These are phyloP conservation scores for Paecilomyces sp. DNA, from an alignment of 2,329 filamentous ascomycete species.

Conservation along the genomic window DNA sequence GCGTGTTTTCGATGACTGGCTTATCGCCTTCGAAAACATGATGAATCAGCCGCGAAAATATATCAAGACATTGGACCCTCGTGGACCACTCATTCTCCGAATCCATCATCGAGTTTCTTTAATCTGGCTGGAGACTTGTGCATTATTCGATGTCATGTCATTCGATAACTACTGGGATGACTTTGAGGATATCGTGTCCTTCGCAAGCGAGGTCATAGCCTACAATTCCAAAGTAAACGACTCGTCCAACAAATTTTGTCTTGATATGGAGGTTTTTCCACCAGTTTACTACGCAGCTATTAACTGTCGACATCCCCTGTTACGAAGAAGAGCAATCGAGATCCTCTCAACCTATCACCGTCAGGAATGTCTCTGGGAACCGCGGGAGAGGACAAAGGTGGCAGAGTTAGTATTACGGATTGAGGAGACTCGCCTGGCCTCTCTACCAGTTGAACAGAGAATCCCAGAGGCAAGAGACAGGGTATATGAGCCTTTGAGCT, in stretches of 20 bases:
- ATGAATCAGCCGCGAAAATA: slow-evolving; percentile 1
- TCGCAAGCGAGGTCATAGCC: slow-evolving; percentile 5
- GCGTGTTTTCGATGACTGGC: slow-evolving; percentile 6
- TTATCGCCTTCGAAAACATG: slow-evolving; percentile 5
- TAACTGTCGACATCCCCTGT: slow-evolving; percentile 22
- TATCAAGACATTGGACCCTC: slow-evolving; percentile 3
- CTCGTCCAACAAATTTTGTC: slow-evolving; percentile 4
- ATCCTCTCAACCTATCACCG: neutral
- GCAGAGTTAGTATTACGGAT: neutral
- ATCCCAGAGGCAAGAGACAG: neutral
- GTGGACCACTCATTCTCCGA: slow-evolving; percentile 8
- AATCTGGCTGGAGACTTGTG: slow-evolving; percentile 6
- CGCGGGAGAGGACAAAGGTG: neutral
- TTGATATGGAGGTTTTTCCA: slow-evolving; percentile 24
- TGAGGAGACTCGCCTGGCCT: neutral
- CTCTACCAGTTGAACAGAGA: neutral
- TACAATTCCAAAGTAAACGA: neutral
- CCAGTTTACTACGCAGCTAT: slow-evolving; percentile 25
- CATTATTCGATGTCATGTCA: slow-evolving; percentile 2
- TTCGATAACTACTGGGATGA: slow-evolving; percentile 7
- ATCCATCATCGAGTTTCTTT: slow-evolving; percentile 8
- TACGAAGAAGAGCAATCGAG: slow-evolving; percentile 23
- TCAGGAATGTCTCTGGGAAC: neutral
- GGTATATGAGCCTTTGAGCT: neutral
- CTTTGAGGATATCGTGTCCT: slow-evolving; percentile 5